A percentile compares a stretch with the other conserved stretches of the same genome.
Evolutionary conservation across 2,329 filamentous ascomycete species (phyloP).

Genomic region (Alternaria rosae): DNA sequence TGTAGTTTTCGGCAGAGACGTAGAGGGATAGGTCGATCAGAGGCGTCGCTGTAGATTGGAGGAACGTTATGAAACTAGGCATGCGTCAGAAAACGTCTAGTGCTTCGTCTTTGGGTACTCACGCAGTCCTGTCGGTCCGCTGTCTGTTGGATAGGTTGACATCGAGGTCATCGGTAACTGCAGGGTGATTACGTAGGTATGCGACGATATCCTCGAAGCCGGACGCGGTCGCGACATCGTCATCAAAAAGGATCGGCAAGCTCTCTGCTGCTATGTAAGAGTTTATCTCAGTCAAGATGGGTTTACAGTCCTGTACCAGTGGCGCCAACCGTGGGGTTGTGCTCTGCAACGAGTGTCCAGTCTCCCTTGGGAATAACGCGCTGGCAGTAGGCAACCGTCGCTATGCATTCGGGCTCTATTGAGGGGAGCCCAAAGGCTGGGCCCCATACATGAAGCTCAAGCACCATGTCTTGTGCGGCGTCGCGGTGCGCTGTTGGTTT

Average conservation of each 20-base stretch:
- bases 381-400: conserved; percentile 78
- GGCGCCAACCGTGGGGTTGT: conserved; percentile 74
- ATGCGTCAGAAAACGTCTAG: neutral
- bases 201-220: conserved; percentile 69
- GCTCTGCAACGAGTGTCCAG: conserved; percentile 47
- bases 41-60: conserved; percentile 76
- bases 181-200: conserved; percentile 57
- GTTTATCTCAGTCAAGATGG: neutral
- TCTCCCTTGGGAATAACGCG: conserved; percentile 64
- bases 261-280: conserved; percentile 53
- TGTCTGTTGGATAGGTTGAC: conserved; percentile 39
- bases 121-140: conserved; percentile 54
- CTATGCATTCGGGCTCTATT: conserved; percentile 89
- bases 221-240: conserved; percentile 59
- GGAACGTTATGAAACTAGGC: conserved; percentile 65
- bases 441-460: conserved; percentile 89
- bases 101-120: conserved; percentile 1
- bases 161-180: conserved; percentile 39
- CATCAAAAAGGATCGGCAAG: conserved; percentile 65
- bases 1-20: conserved; percentile 88
- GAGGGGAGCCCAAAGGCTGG: conserved; percentile 88
- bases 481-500: conserved; percentile 2
- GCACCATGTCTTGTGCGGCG: conserved; percentile 51
- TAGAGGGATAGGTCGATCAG: conserved; percentile 89
- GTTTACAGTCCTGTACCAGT: conserved; percentile 52